Percentiles rank a stretch among this genome's conserved stretches.
Conservation (phyloP, 306 rosid species). For the Trichosanthes truncata region DNA sequence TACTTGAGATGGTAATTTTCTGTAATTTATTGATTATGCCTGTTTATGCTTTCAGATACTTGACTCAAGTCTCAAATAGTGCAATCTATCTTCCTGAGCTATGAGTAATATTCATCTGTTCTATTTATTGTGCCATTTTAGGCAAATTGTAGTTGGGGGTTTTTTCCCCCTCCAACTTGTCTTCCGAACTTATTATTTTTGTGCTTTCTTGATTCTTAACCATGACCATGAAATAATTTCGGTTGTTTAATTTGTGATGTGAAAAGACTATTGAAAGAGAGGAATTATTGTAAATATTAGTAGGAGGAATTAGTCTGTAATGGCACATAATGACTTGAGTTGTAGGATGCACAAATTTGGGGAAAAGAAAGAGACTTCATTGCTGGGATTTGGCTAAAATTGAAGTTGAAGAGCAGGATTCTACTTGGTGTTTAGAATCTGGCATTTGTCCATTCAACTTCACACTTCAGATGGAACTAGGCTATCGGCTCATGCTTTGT, state of each 20-base stretch:
- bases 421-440: not conserved
- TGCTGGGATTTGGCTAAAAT: not conserved
- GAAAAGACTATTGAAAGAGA: not conserved
- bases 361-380: not conserved
- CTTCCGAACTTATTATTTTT: not conserved
- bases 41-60: not conserved
- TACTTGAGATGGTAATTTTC: slow-evolving; percentile 59
- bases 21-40: not conserved
- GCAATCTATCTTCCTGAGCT: not conserved
- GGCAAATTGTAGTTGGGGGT: not conserved
- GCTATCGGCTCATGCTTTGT: not conserved
- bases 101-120: not conserved
- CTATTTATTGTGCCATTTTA: not conserved
- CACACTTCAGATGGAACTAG: not conserved
- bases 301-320: not conserved
- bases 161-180: not conserved
- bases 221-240: not conserved
- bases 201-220: not conserved
- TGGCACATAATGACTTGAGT: not conserved
- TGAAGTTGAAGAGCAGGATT: not conserved
- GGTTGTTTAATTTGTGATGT: not conserved
- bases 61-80: not conserved
- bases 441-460: not conserved
- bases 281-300: not conserved
- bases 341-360: not conserved